These are phyloP conservation scores for Maudiozyma pseudohumilis DNA, from an alignment of 805 yeast species.

Conservation along the genomic window DNA sequence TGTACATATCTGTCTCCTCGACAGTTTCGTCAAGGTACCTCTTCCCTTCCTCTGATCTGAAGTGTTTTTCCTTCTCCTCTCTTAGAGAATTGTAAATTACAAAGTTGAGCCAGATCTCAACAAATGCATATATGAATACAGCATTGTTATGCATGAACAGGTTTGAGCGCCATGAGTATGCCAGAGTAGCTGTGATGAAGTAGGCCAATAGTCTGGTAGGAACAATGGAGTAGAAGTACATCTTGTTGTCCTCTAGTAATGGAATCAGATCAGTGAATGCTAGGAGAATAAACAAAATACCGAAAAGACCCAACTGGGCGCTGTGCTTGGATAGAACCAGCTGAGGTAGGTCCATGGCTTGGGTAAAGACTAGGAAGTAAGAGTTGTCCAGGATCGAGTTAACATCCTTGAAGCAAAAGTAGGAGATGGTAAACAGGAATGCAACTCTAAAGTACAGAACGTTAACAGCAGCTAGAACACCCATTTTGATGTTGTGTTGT, in stretches of 20 bases:
- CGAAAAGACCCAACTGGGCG: slow-evolving; percentile 41
- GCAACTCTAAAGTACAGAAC: slow-evolving; percentile 39
- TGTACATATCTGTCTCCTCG: slow-evolving; percentile 3
- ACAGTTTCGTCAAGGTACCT: slow-evolving; percentile 5
- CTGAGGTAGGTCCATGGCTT: slow-evolving; percentile 46
- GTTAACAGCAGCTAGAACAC: slow-evolving; percentile 40
- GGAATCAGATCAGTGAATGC: slow-evolving; percentile 52
- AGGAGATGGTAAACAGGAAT: slow-evolving; percentile 36
- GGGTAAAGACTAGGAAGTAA: slow-evolving; percentile 42
- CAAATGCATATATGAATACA: slow-evolving; percentile 48
- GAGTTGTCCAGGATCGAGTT: slow-evolving; percentile 35
- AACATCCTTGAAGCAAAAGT: slow-evolving; percentile 40
- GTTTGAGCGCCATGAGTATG: slow-evolving; percentile 38
- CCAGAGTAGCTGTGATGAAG: slow-evolving; percentile 40
- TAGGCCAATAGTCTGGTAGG: slow-evolving; percentile 45
- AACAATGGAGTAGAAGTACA: slow-evolving; percentile 49
- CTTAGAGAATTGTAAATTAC: slow-evolving; percentile 50
- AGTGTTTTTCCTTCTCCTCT: slow-evolving; percentile 49
- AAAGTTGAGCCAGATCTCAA: slow-evolving; percentile 64
- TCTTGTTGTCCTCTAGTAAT: slow-evolving; percentile 34
- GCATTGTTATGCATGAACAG: slow-evolving; percentile 47
- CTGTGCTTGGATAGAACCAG: slow-evolving; percentile 25
- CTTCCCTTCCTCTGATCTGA: slow-evolving; percentile 23
- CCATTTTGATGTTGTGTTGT: too few relatives aligned
- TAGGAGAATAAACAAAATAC: slow-evolving; percentile 35